Base-by-base conservation (phyloP, 2,329 filamentous ascomycete genomes). In the Fusarium abutilonis region DNA sequence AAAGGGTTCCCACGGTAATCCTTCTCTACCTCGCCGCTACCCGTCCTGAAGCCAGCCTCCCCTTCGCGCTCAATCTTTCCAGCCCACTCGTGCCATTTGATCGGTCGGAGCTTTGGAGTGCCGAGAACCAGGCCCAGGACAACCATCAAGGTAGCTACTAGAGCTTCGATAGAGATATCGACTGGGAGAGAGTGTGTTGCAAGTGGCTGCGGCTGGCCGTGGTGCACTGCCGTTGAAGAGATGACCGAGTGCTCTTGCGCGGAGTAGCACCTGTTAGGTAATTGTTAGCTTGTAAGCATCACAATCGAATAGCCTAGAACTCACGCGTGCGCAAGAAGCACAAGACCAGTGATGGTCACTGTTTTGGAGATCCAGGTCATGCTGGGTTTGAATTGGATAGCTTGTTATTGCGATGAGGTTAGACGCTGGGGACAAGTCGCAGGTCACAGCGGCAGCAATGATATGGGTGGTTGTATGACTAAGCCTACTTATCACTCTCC, bases 171-270 rank as follows among this genome's bases (percentile, higher is more conserved):
- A 34, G 88, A 86, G 70, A 99, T 96, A 72, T 99, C 95, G 60
- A 91, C 78, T 0, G 95, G 94, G 2, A 98, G 83, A 14, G 83
- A 79, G 54, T 77, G 72, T 47, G 75, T 66, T 3, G 78, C 70
- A 13, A 78, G 72, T 17, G 77, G 70, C 28, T 80, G 76, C 4
- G 82, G 75, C 23, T 78, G 71, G 4, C 79, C 70, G 38, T 81
- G 74, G 28, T 80, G 78, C 39, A 79, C 74, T 49, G 81, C 76
- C 31, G 81, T 80, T 52, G 88, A 85, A 68, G 88, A 86, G 45
- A 96, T 85, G 19, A 88, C 83, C 7, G 92, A 90, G 79, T 97
- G 91, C 79, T 99, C 95, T 77, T 97, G 91, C 42, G 93, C 93
- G 47, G 95, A 99, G 79, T 98, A 99, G 79, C 93, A 96, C 64